Percentiles rank a stretch among this genome's conserved stretches.
Evolutionary conservation across 768 basidiomycete species (phyloP).

Genomic region (Serendipita sp.): DNA sequence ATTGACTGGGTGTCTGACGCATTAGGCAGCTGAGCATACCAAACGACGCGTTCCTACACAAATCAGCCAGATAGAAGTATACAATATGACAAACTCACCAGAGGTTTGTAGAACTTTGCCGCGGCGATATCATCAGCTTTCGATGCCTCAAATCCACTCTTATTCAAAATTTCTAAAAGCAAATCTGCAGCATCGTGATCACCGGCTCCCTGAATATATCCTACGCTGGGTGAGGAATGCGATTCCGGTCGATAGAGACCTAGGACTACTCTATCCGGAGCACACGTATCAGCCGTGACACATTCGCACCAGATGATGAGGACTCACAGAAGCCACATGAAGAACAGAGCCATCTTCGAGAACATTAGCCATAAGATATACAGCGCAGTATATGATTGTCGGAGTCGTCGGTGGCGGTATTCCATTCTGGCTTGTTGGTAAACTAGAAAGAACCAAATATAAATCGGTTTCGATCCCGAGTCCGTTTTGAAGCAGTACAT

Average conservation of each 20-base stretch:
- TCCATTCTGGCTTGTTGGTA: no score
- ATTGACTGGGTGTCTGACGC: background rate
- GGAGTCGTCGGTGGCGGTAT: slow-evolving; percentile 18
- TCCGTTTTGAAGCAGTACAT: slow-evolving; percentile 57
- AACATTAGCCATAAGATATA: slow-evolving; percentile 38
- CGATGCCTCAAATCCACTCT: background rate
- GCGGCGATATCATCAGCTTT: background rate
- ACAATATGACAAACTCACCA: background rate
- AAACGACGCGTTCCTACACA: background rate
- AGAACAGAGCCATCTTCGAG: slow-evolving; percentile 31
- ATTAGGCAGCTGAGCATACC: background rate
- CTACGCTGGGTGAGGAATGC: background rate
- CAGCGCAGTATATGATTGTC: slow-evolving; percentile 36
- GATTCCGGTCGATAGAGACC: background rate
- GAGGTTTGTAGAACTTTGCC: background rate
- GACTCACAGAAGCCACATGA: slow-evolving; percentile 19
- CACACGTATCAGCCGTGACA: background rate
- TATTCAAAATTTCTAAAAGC: background rate
- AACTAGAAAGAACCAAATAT: slow-evolving; percentile 40
- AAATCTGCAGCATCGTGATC: background rate
- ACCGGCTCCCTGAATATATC: background rate
- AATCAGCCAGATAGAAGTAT: background rate
- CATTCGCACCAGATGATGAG: background rate
- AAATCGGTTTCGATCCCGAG: slow-evolving; percentile 53
- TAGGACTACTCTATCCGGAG: background rate